A percentile compares a stretch with the other conserved stretches of the same genome.
These are phyloP conservation scores for Artemisia argyi DNA, from an alignment of 129 eudicot genomes.

Conservation along the genomic window DNA sequence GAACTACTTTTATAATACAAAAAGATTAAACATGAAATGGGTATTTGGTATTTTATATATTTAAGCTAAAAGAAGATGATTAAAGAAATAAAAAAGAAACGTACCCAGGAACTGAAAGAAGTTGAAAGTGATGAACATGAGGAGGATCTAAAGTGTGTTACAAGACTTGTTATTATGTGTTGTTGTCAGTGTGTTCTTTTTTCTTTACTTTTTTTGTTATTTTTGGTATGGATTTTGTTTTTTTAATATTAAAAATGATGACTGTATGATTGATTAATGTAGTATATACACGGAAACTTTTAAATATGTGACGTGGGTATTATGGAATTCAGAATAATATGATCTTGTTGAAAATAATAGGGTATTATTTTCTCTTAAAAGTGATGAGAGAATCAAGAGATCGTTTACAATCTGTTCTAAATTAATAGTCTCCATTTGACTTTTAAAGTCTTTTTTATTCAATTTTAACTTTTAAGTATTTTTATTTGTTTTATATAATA, in stretches of 20 bases:
- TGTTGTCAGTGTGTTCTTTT: conserved; percentile 4
- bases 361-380: no score
- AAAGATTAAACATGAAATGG: conserved; percentile 24
- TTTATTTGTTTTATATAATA: no score
- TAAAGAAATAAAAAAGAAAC: conserved; percentile 8
- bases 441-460: no score
- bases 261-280: conserved; percentile 25
- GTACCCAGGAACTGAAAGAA: conserved; percentile 38
- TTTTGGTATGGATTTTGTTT: conserved; percentile 8
- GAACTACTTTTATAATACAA: not conserved
- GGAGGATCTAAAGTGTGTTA: conserved; percentile 35
- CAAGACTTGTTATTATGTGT: no score
- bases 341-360: no score
- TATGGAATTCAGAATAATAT: no score
- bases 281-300: conserved; percentile 35
- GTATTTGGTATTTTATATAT: conserved; percentile 6
- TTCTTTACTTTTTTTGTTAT: conserved; percentile 7
- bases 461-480: no score
- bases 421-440: no score
- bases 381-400: no score
- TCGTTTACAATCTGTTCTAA: no score
- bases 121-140: conserved; percentile 38
- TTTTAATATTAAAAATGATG: conserved; percentile 15
- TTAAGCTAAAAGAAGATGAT: conserved; percentile 16
- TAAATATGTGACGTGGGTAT: conserved; percentile 28